Evolutionary conservation across 176 grass and related monocot genomes (phyloP), one percentile per base, ranked within the genome.

Genomic region (Oryza australiensis): DNA sequence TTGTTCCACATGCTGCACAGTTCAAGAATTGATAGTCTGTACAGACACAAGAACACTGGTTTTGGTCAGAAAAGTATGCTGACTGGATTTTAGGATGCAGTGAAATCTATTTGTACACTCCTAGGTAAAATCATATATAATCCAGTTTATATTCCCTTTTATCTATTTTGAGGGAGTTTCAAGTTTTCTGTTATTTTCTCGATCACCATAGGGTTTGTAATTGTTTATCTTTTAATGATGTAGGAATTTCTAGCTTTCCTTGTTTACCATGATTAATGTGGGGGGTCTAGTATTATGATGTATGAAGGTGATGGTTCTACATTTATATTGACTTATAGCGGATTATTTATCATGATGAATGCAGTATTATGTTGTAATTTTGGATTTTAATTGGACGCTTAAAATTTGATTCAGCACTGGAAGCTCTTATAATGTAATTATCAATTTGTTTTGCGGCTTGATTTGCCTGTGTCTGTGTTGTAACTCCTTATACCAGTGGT

Each of bases 391-490:
- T 35, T 33, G 40, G 72, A 41, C 78, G 27, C 46, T 43, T 64
- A 53, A 78, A 81, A 76, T 66, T 83, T 59, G 30, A 65, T 83
- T 65, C 41, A 38, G 16, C 22, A 48, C 48, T n/a, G 9, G 23
- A 29, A 76, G 57, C 45, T 22, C 62, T 51, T 40, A 4, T 5
- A 70, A 12, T 41, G 64, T 77, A 72, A 23, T 77, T 53, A 8
- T 66, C 43, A 78, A 67, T 77, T 82, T 57, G 22, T 78, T 71
- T 28, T 55, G 68, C 27, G 59, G 59, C 13, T 70, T 87, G 13
- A 83, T 74, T 37, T 45, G 15, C 45, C 18, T 66, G 6, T 57
- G 15, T 72, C 4, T 40, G 53, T 4, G 40, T 53, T 28, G 12
- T 69, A 70, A 12, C 43, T 9, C 73, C 9, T 45, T 71, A 37